phyloP scores from a whole-genome alignment of 2,329 filamentous ascomycete genomes.

The Pseudogymnoascus sp. region DNA sequence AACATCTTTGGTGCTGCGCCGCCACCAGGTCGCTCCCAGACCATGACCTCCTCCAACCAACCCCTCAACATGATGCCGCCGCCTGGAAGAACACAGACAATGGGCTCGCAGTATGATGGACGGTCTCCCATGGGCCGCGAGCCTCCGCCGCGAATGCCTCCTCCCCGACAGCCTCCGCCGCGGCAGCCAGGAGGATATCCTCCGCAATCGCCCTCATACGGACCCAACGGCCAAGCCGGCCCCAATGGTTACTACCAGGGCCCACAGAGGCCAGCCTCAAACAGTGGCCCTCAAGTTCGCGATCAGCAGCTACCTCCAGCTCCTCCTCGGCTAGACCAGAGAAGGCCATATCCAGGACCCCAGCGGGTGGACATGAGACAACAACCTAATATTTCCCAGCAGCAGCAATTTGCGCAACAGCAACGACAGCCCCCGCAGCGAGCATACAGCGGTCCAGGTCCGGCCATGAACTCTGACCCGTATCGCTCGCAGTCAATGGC shows the following conservation, averaged over 20 bases:
- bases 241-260: constrained; percentile 47
- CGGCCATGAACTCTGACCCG: constrained; percentile 75
- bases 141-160: constrained; percentile 44
- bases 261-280: constrained; percentile 31
- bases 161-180: constrained; percentile 56
- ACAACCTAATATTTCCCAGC: constrained; percentile 29
- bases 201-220: constrained; percentile 21
- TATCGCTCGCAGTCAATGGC: constrained; percentile 94
- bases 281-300: constrained; percentile 26
- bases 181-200: constrained; percentile 36
- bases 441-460: constrained; percentile 53
- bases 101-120: constrained; percentile 39
- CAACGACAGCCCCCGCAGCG: constrained; percentile 45
- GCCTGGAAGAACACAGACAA: constrained; percentile 71
- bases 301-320: constrained; percentile 50
- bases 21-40: constrained; percentile 84
- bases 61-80: constrained; percentile 49
- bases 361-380: constrained; percentile 36
- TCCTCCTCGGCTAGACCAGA: constrained; percentile 55
- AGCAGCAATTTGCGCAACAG: constrained; percentile 41
- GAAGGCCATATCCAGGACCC: constrained; percentile 65
- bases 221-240: constrained; percentile 32
- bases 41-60: constrained; percentile 76
- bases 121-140: constrained; percentile 32
- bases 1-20: constrained; percentile 90